Conservation (phyloP, 345 rosid species). For the Citrus maxima region DNA sequence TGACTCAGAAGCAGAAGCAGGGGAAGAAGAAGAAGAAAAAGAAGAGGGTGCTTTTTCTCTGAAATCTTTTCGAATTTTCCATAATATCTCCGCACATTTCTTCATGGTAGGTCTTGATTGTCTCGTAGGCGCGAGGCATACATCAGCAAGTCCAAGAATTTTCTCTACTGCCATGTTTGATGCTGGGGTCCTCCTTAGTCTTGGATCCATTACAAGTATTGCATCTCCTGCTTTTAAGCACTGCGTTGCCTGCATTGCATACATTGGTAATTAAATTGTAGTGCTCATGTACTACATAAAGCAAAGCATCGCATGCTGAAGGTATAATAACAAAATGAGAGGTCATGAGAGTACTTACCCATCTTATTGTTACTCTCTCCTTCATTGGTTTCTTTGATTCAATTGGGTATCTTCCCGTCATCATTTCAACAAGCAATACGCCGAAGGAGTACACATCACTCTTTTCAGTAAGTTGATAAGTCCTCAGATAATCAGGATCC, state of each 20-base stretch:
- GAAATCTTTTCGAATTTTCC: slow-evolving; percentile 66
- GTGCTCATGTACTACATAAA: neutral
- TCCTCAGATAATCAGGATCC: slow-evolving; percentile 80
- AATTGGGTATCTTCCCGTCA: slow-evolving; percentile 74
- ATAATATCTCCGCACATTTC: slow-evolving; percentile 60
- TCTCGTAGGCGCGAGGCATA: slow-evolving; percentile 54
- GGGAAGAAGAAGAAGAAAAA: slow-evolving; percentile 20
- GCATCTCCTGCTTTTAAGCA: slow-evolving; percentile 53
- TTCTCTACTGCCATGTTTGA: slow-evolving; percentile 54
- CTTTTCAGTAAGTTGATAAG: slow-evolving; percentile 74
- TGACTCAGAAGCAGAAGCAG: slow-evolving; percentile 38
- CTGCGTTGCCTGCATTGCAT: slow-evolving; percentile 75
- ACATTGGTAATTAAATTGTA: neutral
- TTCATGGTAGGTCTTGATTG: slow-evolving; percentile 77
- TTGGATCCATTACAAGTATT: slow-evolving; percentile 72
- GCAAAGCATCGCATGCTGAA: neutral
- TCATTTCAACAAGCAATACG: slow-evolving; percentile 68
- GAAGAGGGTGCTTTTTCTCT: slow-evolving; percentile 37
- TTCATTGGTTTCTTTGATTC: slow-evolving; percentile 46
- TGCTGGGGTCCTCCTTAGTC: slow-evolving; percentile 60
- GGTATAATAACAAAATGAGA: neutral
- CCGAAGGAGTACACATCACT: slow-evolving; percentile 91
- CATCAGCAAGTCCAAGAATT: slow-evolving; percentile 60
- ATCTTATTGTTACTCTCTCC: slow-evolving; percentile 58
- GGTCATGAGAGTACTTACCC: slow-evolving; percentile 42